These are phyloP conservation scores for Mucor circinelloides DNA, from an alignment of 371 early-diverging fungal species.

Conservation along the genomic window DNA sequence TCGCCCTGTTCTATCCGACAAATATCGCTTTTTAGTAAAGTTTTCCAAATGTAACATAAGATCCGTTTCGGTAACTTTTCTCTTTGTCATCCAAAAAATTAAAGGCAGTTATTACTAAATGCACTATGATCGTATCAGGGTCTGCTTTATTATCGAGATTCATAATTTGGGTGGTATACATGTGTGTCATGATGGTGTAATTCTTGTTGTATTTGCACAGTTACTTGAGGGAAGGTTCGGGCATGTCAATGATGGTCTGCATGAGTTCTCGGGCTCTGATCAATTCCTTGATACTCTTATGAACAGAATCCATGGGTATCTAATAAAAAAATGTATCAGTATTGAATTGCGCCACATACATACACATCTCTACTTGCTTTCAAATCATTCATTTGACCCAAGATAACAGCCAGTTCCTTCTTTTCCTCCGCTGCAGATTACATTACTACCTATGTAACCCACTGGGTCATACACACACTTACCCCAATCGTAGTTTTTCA, in stretches of 20 bases:
- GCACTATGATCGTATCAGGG: too few relatives aligned
- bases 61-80: background rate
- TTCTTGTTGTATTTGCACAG: background rate
- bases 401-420: background rate
- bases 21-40: background rate
- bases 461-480: background rate
- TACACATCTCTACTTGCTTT: background rate
- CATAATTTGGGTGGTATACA: too few relatives aligned
- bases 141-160: too few relatives aligned
- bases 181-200: too few relatives aligned
- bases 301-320: background rate
- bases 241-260: background rate
- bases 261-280: background rate
- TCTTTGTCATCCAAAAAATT: background rate
- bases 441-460: background rate
- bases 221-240: background rate
- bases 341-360: background rate
- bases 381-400: background rate
- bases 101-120: too few relatives aligned
- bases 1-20: background rate
- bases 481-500: background rate
- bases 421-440: background rate
- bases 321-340: background rate
- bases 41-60: background rate
- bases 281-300: background rate